Conservation (phyloP, 495 filamentous ascomycete species). For the Thermochaetoides thermophila region DNA sequence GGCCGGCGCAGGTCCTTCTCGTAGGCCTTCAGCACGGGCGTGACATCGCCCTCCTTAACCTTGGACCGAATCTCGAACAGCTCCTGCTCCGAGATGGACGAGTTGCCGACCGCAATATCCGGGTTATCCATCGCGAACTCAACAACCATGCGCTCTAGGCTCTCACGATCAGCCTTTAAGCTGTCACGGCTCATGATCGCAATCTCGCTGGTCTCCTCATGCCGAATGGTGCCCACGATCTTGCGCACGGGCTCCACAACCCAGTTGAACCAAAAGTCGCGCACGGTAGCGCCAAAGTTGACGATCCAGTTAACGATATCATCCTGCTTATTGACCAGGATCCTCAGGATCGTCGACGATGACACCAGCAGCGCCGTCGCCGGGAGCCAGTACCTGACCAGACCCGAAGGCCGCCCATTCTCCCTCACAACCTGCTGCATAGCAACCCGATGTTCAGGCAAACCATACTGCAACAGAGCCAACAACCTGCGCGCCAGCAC, state of each 20-base stretch:
- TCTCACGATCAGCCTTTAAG: conserved; percentile 74
- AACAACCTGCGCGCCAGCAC: conserved; percentile 53
- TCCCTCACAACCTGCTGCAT: conserved; percentile 34
- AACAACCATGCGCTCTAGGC: conserved; percentile 92
- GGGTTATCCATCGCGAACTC: conserved; percentile 80
- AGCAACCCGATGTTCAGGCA: conserved; percentile 39
- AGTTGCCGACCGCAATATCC: conserved; percentile 27
- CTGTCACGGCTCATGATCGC: conserved; percentile 89
- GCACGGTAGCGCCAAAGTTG: conserved; percentile 56
- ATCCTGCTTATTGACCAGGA: conserved; percentile 53
- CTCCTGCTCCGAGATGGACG: conserved; percentile 38
- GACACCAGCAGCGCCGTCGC: conserved; percentile 51
- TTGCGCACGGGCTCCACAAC: conserved; percentile 71
- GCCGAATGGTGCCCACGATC: conserved; percentile 79
- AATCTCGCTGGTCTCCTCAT: conserved; percentile 80
- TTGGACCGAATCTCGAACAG: conserved; percentile 56
- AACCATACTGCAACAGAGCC: conserved; percentile 43
- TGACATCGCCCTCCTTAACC: conserved; percentile 83
- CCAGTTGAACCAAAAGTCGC: conserved; percentile 95
- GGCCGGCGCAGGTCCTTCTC: conserved; percentile 72
- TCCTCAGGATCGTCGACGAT: conserved; percentile 63
- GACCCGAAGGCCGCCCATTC: conserved; percentile 59
- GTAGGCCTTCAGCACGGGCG: conserved; percentile 77
- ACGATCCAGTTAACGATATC: conserved; percentile 63
- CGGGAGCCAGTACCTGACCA: conserved; percentile 82